Base-by-base conservation (phyloP, 2,329 filamentous ascomycete species). In the Byssochlamys sp. region DNA sequence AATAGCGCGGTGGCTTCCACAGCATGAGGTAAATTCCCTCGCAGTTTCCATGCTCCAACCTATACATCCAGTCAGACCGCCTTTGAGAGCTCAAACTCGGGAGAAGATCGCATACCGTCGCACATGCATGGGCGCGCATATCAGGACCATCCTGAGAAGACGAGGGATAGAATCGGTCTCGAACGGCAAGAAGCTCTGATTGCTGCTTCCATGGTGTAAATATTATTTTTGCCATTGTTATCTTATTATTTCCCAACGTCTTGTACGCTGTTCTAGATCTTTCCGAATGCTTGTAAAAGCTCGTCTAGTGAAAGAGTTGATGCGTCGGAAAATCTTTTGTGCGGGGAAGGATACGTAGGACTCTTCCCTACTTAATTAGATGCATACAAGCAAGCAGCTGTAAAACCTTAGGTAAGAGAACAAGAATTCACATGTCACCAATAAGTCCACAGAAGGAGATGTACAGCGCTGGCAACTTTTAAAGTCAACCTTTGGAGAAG, bases 1-100 rank as follows among this genome's bases (percentile, higher is more conserved):
- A 78, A 66, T 10, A 77, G 64, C 5, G 75, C 75, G 0, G 75
- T 78, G 1, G 75, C 73, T 60, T 78, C 75, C n/a, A 78, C 72
- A 11, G 74, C 65, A 60, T 78, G 75, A 7, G 75, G 75, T 3
- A 78, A 66, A 61, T 73, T 75, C 19, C 74, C 75, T 39, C 75
- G 71, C 25, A 75, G 52, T 58, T 77, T 77, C 75, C 75, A 78
- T 1, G 69, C 71, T 57, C 66, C 70, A n/a, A 77, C 73, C 75
- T 77, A 19, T 1, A 10, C 6, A 49, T 58, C 51, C 24, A 14
- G 25, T 55, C 31, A 55, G 35, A 11, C 24, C 12, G n/a, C 14
- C 11, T 45, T 26, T 11, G 3, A 57, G 14, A 19, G 48, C 54
- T 51, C 25, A 14, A 5, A 24, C n/a, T 58, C n/a, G n/a, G 49